These are phyloP conservation scores for Pseudonectria buxi DNA, from an alignment of 2,329 filamentous ascomycete genomes.

Conservation along the genomic window DNA sequence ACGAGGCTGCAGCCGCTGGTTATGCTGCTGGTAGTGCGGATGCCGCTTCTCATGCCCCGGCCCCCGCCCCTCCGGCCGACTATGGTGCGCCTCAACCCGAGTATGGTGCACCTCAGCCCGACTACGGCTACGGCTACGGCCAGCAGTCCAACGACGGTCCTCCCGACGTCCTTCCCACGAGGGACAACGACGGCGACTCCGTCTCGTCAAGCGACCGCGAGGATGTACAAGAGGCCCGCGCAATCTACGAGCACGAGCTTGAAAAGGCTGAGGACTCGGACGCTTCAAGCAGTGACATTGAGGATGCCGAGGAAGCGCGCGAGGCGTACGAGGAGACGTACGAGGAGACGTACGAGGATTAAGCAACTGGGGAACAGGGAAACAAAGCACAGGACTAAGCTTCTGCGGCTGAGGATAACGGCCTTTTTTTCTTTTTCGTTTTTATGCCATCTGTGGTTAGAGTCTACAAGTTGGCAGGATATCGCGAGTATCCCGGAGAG, in stretches of 20 bases:
- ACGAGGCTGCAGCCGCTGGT: conserved; percentile 5
- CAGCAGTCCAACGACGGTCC: conserved; percentile 18
- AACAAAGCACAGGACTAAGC: background rate
- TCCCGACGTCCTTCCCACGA: conserved; percentile 30
- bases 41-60: background rate
- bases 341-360: conserved; percentile 21
- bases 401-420: too few species aligned
- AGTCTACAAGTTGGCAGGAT: too few species aligned
- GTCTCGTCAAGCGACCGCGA: conserved; percentile 37
- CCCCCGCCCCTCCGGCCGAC: conserved; percentile 3
- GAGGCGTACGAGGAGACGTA: conserved; percentile 27
- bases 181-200: conserved; percentile 35
- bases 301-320: conserved; percentile 45
- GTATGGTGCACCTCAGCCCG: conserved; percentile 3
- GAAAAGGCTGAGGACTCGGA: conserved; percentile 33
- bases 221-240: conserved; percentile 35
- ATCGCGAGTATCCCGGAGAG: too few species aligned
- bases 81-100: conserved; percentile 15
- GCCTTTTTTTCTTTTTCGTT: too few species aligned
- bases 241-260: conserved; percentile 37
- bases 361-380: background rate
- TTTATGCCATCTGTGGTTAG: too few species aligned
- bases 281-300: conserved; percentile 44
- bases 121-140: conserved; percentile 2
- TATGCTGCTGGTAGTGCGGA: conserved; percentile 6